Base-by-base conservation (phyloP, 208 protist species). In the Trypanosoma lewisi region DNA sequence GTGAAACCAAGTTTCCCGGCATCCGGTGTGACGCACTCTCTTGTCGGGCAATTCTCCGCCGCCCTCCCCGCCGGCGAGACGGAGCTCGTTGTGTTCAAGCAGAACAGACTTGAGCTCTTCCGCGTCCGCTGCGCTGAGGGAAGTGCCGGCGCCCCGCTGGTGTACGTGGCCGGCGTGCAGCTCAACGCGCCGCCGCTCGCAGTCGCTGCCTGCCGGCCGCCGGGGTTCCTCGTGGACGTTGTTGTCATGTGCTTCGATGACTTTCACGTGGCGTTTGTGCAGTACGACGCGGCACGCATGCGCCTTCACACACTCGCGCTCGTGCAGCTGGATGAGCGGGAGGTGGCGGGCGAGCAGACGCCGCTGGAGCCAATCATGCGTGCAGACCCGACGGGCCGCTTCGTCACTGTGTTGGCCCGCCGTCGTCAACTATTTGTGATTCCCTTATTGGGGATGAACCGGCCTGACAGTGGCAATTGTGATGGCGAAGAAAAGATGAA, bases 171-270 rank as follows among this genome's bases (percentile, higher is more conserved):
- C 12, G 75, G 88, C 44, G 63, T 70, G 7, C 61, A 70, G 4
- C 75, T 96, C 7, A 71, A 91, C 57, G 85, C 87, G 0, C 87
- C 90, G 2, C 85, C 85, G 9, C 36, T 91, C 0, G 63, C 55
- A 4, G 79, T 86, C 34, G 63, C 65, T 0, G 48, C 62, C 4
- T 95, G 83, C 56, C 81, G 82, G 1, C 89, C 89, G 2, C 60
- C 75, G 5, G 76, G 75, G 2, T 64, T 76, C 21, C 23, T 59
- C 5, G 63, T 83, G 6, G 90, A 96, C 64, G 48, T 91, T 42
- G 36, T 96, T 1, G 83, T 74, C 2, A 66, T 92, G 34, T 78
- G 89, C 17, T 83, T 96, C 58, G 87, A 93, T 55, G 83, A 96
- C 61, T 86, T 86, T 50, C 90, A 94, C 72, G 56, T 93, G 19